Base-by-base conservation (phyloP, 2,329 filamentous ascomycete genomes). In the Tolypocladium capitatum region DNA sequence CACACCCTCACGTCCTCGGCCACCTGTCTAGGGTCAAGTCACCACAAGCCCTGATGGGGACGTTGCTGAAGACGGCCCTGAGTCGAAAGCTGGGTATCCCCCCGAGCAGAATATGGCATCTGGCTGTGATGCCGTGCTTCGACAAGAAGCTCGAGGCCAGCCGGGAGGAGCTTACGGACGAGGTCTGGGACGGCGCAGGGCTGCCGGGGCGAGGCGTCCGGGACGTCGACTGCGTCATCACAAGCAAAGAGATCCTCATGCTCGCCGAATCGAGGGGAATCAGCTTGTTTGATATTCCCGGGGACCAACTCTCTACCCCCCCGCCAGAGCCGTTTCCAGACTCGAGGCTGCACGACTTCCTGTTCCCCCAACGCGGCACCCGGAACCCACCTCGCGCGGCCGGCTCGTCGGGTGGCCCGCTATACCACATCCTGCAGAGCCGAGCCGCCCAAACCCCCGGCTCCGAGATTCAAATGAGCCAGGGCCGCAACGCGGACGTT, bases 61-160 rank as follows among this genome's bases (percentile, higher is more conserved):
- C 89, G 0, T 74, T 97, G 38, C 64, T 98, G 48, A 98, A 98
- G 67, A 91, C 88, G 1, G 79, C 85, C 0, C 69, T 98, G 33
- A 88, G 84, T 64, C 80, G 78, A 55, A 75, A 71, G 46, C 75
- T 90, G 52, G 79, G 79, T 32, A 80, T 96, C 44, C 66, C 83
- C 1, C 84, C 89, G 0, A 81, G 83, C 52, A 80, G 82, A 55
- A 89, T 98, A 62, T 98, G 91, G 87, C 91, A 97, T 65, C 67
- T 97, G 46, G 88, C 91, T 13, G 75, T 98, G 42, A 98, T 98
- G 92, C 92, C 92, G 20, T 98, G 92, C 65, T 97, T 98, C 64
- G 92, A 98, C 65, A 98, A 98, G 72, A 98, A 98, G 66, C 76
- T 98, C 28, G 92, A 98, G 68, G 92, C 92, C 7, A 94, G 89